These are phyloP conservation scores for Malassezia pachydermatis DNA, from an alignment of 1,284 basidiomycete species.

Conservation along the genomic window DNA sequence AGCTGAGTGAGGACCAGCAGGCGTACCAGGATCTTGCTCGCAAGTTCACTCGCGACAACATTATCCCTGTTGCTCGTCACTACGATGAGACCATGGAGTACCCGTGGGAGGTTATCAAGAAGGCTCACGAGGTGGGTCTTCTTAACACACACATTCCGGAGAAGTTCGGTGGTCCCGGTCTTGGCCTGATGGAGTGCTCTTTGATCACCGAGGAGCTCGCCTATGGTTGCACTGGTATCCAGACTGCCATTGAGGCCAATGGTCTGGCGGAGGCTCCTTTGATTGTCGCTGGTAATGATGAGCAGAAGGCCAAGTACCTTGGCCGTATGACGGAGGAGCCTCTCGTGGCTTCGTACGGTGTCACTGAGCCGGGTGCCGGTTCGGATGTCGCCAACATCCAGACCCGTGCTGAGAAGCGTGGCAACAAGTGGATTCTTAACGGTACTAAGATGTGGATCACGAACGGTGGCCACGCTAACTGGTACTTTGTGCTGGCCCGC, in stretches of 20 bases:
- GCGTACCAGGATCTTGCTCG: conserved; percentile 51
- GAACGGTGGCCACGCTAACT: conserved; percentile 54
- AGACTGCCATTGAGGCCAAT: conserved; percentile 52
- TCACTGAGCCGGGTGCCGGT: conserved; percentile 54
- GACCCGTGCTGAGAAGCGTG: conserved; percentile 52
- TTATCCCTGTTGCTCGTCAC: conserved; percentile 52
- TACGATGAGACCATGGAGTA: conserved; percentile 49
- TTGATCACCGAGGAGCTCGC: conserved; percentile 53
- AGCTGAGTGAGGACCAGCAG: conserved; percentile 48
- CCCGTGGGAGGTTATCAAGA: conserved; percentile 54
- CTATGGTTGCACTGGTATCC: conserved; percentile 54
- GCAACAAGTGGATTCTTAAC: conserved; percentile 51
- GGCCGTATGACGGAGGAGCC: conserved; percentile 55
- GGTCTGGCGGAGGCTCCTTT: conserved; percentile 54
- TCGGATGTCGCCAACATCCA: conserved; percentile 52
- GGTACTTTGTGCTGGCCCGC: conserved; percentile 55
- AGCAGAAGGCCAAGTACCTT: conserved; percentile 54
- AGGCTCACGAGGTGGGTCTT: conserved; percentile 50
- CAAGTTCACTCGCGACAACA: conserved; percentile 52
- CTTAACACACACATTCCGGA: conserved; percentile 46
- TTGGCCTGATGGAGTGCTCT: conserved; percentile 52
- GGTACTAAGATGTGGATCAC: conserved; percentile 54
- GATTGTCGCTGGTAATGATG: conserved; percentile 52
- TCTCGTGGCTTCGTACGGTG: conserved; percentile 54
- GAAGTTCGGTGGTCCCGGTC: conserved; percentile 54